These are phyloP conservation scores for Penicillium canariense DNA, from an alignment of 495 filamentous ascomycete species.

Conservation along the genomic window DNA sequence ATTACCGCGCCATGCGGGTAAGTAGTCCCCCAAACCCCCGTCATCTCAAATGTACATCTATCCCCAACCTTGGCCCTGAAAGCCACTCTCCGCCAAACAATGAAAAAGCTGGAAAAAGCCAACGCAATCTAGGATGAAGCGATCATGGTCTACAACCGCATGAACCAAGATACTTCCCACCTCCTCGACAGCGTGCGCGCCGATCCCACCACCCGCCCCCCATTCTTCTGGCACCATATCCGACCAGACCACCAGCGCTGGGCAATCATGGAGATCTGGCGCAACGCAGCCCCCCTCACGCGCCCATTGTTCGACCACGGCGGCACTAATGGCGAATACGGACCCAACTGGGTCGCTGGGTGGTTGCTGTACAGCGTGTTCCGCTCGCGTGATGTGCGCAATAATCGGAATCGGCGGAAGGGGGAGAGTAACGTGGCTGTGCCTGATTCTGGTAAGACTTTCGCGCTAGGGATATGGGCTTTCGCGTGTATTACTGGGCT, in stretches of 20 bases:
- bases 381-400: constrained; percentile 55
- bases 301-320: constrained; percentile 40
- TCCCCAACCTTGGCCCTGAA: no score
- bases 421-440: constrained; percentile 26
- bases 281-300: constrained; percentile 35
- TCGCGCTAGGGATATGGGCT: neutral
- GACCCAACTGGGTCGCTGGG: constrained; percentile 56
- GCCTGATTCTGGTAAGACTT: constrained; percentile 29
- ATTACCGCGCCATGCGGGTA: constrained; percentile 46
- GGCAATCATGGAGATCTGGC: constrained; percentile 42
- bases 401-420: constrained; percentile 48
- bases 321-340: constrained; percentile 39
- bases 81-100: no score
- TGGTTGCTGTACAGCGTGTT: constrained; percentile 61
- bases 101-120: no score
- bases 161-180: constrained; percentile 39
- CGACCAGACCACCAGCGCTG: constrained; percentile 42
- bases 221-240: constrained; percentile 49
- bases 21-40: constrained; percentile 4
- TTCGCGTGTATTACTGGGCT: neutral
- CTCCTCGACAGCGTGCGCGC: constrained; percentile 40
- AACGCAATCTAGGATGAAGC: constrained; percentile 41
- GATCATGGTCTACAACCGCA: constrained; percentile 42
- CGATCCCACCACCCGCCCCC: constrained; percentile 36
- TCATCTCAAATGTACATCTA: no score